Conservation (phyloP, 1,284 basidiomycete species). For the Trametes polyzona region DNA sequence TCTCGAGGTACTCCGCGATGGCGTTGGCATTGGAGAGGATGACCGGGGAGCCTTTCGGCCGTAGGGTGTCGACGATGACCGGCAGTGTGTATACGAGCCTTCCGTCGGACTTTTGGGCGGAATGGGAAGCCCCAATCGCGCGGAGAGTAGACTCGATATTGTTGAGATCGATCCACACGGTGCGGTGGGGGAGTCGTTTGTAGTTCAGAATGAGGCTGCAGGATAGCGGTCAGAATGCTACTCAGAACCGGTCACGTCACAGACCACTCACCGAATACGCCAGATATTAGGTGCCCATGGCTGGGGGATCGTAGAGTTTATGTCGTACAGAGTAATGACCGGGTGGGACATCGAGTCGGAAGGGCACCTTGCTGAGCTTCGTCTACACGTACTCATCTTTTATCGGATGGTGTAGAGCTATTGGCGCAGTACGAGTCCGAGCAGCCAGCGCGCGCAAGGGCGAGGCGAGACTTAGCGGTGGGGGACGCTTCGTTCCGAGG, state of each 20-base stretch:
- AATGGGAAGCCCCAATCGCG: slow-evolving; percentile 61
- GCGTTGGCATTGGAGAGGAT: slow-evolving; percentile 58
- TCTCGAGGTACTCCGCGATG: slow-evolving; percentile 76
- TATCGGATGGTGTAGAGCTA: slow-evolving; percentile 2
- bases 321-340: slow-evolving; percentile 66
- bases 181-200: slow-evolving; percentile 68
- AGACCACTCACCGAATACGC: slow-evolving; percentile 46
- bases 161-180: slow-evolving; percentile 69
- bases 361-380: neutral
- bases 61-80: slow-evolving; percentile 55
- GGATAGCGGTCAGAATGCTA: neutral
- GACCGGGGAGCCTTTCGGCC: slow-evolving; percentile 41
- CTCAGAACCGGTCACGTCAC: neutral
- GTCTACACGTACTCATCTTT: neutral
- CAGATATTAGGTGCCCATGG: slow-evolving; percentile 77
- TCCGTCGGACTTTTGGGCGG: slow-evolving; percentile 56
- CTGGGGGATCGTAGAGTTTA: slow-evolving; percentile 59
- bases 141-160: slow-evolving; percentile 65
- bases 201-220: slow-evolving; percentile 73
- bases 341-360: slow-evolving; percentile 42
- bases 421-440: slow-evolving; percentile 14
- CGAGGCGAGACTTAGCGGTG: slow-evolving; percentile 14
- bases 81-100: slow-evolving; percentile 67
- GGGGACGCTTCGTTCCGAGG: slow-evolving; percentile 3
- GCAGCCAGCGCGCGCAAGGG: neutral